Conservation (phyloP, 2,329 filamentous ascomycete species). For the Diaporthe citri region DNA sequence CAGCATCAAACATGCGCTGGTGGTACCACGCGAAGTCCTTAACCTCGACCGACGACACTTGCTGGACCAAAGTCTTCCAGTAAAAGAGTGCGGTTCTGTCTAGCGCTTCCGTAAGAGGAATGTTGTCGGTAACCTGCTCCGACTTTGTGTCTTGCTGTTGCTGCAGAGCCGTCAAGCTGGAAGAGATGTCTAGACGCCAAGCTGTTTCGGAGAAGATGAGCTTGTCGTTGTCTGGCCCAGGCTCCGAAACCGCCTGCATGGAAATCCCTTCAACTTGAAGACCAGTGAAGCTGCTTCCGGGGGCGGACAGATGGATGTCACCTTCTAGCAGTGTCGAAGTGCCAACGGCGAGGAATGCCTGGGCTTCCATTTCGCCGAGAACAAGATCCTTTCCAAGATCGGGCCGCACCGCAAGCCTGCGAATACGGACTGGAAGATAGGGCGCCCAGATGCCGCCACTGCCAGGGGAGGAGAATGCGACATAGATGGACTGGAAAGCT, state of each 20-base stretch:
- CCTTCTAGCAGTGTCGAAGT: not conserved
- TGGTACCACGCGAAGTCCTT: not conserved
- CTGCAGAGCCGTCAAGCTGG: not conserved
- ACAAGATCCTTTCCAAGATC: not conserved
- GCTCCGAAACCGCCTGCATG: slow-evolving; percentile 9
- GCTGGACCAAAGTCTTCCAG: slow-evolving; percentile 6
- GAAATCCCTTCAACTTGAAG: slow-evolving; percentile 5
- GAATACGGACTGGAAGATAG: slow-evolving; percentile 49
- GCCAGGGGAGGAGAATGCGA: slow-evolving; percentile 50
- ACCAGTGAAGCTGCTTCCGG: not conserved
- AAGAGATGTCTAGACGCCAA: not conserved
- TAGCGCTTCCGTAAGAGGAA: not conserved
- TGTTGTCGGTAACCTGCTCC: not conserved
- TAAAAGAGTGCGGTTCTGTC: slow-evolving; percentile 2
- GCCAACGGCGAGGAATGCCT: not conserved
- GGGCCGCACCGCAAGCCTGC: slow-evolving; percentile 3
- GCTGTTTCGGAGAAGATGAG: slow-evolving; percentile 5
- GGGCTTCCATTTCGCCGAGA: too few relatives aligned
- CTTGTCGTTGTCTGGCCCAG: not conserved
- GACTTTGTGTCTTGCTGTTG: not conserved
- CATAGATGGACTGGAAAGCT: slow-evolving; percentile 51
- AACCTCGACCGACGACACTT: not conserved
- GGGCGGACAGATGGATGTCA: slow-evolving; percentile 7
- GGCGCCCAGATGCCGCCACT: slow-evolving; percentile 50
- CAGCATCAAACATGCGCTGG: not conserved